These are phyloP conservation scores for Agaricus blazei DNA, from an alignment of 768 basidiomycete species.

Conservation along the genomic window DNA sequence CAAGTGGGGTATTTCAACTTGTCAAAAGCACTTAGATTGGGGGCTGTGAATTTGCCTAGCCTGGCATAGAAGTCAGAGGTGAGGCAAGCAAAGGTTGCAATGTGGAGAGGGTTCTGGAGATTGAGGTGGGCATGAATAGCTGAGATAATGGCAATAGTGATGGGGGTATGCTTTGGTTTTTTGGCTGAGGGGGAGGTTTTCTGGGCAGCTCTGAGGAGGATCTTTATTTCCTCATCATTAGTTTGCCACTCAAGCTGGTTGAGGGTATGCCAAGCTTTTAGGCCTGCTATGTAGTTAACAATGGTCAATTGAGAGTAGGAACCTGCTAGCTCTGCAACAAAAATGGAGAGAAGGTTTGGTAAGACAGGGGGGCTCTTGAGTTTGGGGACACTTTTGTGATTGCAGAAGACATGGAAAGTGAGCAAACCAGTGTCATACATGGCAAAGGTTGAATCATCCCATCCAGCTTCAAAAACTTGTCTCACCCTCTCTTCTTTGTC, in stretches of 20 bases:
- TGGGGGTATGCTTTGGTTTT: constrained; percentile 23
- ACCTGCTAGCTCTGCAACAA: constrained; percentile 25
- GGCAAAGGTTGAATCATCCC: constrained; percentile 24
- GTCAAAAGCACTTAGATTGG: constrained; percentile 24
- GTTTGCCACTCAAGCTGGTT: constrained; percentile 19
- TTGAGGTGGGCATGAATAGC: constrained; percentile 19
- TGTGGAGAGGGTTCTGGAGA: constrained; percentile 21
- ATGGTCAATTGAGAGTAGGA: constrained; percentile 26
- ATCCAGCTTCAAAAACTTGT: constrained; percentile 23
- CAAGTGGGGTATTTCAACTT: constrained; percentile 22
- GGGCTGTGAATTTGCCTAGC: constrained; percentile 33
- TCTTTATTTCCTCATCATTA: constrained; percentile 2
- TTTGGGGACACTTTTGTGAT: constrained; percentile 25
- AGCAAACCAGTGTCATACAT: constrained; percentile 34
- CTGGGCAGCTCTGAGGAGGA: constrained; percentile 9
- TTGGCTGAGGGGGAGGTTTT: constrained; percentile 12
- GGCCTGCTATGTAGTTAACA: constrained; percentile 28
- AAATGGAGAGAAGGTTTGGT: constrained; percentile 20
- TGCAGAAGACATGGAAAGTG: constrained; percentile 35
- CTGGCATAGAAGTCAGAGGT: constrained; percentile 33
- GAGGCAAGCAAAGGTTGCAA: constrained; percentile 31
- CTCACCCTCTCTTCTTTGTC: constrained; percentile 14
- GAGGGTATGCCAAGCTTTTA: constrained; percentile 30
- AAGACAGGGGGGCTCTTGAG: constrained; percentile 21
- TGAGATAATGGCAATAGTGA: constrained; percentile 19